A percentile compares a stretch with the other conserved stretches of the same genome.
These are phyloP conservation scores for Yamadazyma dendronema DNA, from an alignment of 1,139 yeast species.

Conservation along the genomic window DNA sequence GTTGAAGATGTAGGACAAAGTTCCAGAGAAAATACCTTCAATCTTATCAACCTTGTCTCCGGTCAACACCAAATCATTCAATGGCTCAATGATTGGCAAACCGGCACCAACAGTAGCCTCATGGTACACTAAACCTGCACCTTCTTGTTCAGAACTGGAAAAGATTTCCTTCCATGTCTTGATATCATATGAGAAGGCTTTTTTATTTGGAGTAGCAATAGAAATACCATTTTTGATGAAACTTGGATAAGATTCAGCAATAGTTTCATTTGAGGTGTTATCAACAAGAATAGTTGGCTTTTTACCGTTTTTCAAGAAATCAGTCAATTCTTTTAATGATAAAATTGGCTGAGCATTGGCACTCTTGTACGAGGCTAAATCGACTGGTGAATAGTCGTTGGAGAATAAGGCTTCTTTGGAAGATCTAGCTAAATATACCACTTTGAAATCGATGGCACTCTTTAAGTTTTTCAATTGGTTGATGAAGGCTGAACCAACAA, in stretches of 20 bases:
- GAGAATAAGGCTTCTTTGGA: constrained; percentile 64
- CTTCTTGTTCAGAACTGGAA: constrained; percentile 44
- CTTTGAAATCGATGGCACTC: constrained; percentile 60
- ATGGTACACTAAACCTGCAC: constrained; percentile 85
- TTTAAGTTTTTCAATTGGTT: constrained; percentile 65
- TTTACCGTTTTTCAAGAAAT: constrained; percentile 62
- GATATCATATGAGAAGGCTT: constrained; percentile 87
- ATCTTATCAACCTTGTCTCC: constrained; percentile 90
- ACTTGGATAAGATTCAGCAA: constrained; percentile 75
- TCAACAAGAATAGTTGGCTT: constrained; percentile 84
- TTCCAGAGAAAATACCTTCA: constrained; percentile 96
- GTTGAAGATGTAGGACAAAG: constrained; percentile 93
- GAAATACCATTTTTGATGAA: constrained; percentile 80
- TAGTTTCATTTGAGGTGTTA: constrained; percentile 80
- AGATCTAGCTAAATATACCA: constrained; percentile 77
- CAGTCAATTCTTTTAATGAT: constrained; percentile 54
- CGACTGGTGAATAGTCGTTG: constrained; percentile 67
- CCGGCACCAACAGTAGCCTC: constrained; percentile 99
- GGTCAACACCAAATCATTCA: constrained; percentile 82
- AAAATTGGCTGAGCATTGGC: constrained; percentile 51
- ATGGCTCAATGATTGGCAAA: constrained; percentile 84
- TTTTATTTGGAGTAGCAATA: constrained; percentile 96
- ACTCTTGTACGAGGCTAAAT: constrained; percentile 59
- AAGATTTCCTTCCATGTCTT: constrained; percentile 77
- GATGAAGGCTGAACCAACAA: constrained; percentile 86